A percentile compares a stretch with the other conserved stretches of the same genome.
These are phyloP conservation scores for Skeletonema potamos DNA, from an alignment of 108 stramenopile species.

Conservation along the genomic window DNA sequence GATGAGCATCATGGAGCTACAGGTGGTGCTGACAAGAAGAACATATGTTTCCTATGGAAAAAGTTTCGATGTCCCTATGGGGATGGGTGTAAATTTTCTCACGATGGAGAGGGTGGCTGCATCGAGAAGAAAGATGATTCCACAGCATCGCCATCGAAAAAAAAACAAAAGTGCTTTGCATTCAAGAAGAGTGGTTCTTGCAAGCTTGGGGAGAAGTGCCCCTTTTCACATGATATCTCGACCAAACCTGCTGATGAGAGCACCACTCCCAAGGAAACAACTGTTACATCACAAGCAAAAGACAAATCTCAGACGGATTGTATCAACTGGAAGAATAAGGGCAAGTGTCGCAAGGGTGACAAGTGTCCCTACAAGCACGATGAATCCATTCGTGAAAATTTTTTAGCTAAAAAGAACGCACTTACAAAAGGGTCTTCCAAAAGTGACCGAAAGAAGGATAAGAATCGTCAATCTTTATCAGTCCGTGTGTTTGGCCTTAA, in stretches of 20 bases:
- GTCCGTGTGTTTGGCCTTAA: conserved; percentile 81
- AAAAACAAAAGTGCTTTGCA: conserved; percentile 70
- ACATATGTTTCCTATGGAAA: conserved; percentile 69
- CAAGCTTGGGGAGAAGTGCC: conserved; percentile 65
- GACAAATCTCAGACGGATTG: conserved; percentile 52
- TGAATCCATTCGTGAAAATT: conserved; percentile 39
- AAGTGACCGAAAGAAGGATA: conserved; percentile 24
- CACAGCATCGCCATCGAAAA: conserved; percentile 2
- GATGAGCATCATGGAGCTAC: conserved; percentile 10
- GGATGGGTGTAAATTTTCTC: conserved; percentile 69
- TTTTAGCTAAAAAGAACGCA: conserved; percentile 44
- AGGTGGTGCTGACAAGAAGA: conserved; percentile 20
- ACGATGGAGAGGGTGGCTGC: conserved; percentile 70
- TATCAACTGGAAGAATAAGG: conserved; percentile 85
- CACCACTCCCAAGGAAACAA: neutral
- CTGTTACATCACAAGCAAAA: conserved; percentile 1
- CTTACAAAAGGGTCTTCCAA: conserved; percentile 2
- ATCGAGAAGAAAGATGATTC: conserved; percentile 9
- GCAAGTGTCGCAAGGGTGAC: conserved; percentile 74
- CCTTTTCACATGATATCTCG: conserved; percentile 63
- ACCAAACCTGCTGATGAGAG: neutral
- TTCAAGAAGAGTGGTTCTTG: conserved; percentile 70
- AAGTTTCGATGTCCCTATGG: conserved; percentile 73
- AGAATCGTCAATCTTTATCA: conserved; percentile 57
- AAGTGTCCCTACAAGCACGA: conserved; percentile 70